phyloP scores from a whole-genome alignment of 106 monocot genomes.

The Apostasia ramifera region DNA sequence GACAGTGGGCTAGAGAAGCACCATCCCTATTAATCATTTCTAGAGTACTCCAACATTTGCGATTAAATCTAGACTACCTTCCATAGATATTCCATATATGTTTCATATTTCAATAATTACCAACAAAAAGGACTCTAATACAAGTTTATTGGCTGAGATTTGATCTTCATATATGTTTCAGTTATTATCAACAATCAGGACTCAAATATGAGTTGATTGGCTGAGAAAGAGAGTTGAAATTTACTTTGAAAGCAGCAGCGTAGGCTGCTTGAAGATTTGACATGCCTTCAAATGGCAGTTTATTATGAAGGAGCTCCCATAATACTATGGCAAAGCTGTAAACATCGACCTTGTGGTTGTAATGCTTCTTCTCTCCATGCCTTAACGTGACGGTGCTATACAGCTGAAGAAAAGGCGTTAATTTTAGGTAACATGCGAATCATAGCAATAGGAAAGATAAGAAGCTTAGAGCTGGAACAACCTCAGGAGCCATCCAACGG shows the following conservation, averaged over 20 bases:
- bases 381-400: slow-evolving; percentile 99
- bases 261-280: slow-evolving; percentile 98
- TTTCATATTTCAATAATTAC: no score
- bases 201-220: no score
- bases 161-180: no score
- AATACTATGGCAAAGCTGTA: slow-evolving; percentile 98
- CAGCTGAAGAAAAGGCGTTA: slow-evolving; percentile 31
- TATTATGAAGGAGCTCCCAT: slow-evolving; percentile 94
- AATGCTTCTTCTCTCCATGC: slow-evolving; percentile 99
- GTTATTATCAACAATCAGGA: no score
- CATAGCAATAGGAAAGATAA: slow-evolving; percentile 6
- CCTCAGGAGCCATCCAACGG: slow-evolving; percentile 99
- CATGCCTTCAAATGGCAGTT: slow-evolving; percentile 97
- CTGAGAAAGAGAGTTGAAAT: neutral
- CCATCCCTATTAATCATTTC: no score
- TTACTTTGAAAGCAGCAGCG: slow-evolving; percentile 98
- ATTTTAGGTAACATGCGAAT: neutral
- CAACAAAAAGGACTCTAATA: no score
- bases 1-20: no score
- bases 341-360: slow-evolving; percentile 98
- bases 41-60: no score
- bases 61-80: no score
- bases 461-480: slow-evolving; percentile 13
- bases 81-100: no score
- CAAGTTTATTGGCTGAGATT: no score